Conservation (phyloP, 2,329 filamentous ascomycete genomes). For the Fusarium sp. region DNA sequence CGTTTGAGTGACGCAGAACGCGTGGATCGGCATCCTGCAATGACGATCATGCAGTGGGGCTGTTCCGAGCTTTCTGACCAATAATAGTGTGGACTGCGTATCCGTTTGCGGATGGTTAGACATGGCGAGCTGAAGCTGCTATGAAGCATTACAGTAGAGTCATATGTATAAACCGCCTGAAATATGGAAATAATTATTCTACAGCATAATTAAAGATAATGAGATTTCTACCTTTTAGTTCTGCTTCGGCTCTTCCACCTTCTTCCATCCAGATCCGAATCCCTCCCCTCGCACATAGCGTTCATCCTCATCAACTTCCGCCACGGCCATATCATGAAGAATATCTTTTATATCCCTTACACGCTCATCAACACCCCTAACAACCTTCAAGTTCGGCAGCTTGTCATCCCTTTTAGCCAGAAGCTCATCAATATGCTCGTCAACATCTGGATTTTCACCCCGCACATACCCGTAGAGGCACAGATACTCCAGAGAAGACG, state of each 20-base stretch:
- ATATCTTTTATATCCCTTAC: not conserved
- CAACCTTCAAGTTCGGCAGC: not conserved
- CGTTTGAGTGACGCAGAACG: not conserved
- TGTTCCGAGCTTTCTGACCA: not conserved
- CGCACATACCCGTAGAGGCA: not conserved
- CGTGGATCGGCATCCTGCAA: not conserved
- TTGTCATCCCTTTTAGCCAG: not conserved
- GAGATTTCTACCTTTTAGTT: fast-evolving
- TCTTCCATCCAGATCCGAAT: not conserved
- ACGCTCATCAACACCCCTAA: not conserved
- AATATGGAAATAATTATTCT: fast-evolving
- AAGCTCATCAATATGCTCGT: not conserved
- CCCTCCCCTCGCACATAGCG: not conserved
- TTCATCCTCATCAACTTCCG: not conserved
- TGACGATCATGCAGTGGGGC: not conserved
- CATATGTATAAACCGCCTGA: not conserved
- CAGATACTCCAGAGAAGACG: not conserved
- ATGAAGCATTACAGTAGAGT: not conserved
- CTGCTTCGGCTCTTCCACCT: not conserved
- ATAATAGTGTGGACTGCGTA: not conserved
- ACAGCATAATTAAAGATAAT: fast-evolving
- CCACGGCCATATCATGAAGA: not conserved
- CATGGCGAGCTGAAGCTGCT: not conserved
- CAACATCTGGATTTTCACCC: not conserved
- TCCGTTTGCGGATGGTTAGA: not conserved